These are phyloP conservation scores for bread wheat (Triticum aestivum) DNA, from an alignment of 176 grass and related monocot genomes.

Conservation along the genomic window DNA sequence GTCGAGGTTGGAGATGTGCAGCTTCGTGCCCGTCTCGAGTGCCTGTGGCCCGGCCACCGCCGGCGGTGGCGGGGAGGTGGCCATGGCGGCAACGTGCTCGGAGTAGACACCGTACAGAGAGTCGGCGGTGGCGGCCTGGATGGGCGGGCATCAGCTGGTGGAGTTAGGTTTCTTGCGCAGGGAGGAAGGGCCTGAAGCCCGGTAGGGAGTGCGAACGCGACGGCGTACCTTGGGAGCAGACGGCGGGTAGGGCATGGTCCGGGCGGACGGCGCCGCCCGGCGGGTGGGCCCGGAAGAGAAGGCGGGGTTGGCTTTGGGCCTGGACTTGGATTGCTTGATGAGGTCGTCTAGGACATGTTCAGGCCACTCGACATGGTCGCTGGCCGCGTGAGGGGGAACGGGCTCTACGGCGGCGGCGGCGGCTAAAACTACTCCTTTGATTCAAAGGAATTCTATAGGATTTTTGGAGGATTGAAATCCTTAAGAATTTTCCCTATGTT, in stretches of 20 bases:
- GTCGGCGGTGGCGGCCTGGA: constrained; percentile 23
- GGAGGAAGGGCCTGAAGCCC: neutral
- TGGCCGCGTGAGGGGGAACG: neutral
- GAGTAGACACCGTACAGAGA: constrained; percentile 56
- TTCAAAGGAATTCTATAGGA: too few species aligned
- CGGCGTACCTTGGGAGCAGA: constrained; percentile 34
- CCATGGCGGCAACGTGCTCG: constrained; percentile 42
- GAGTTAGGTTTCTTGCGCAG: constrained; percentile 40
- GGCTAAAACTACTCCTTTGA: neutral
- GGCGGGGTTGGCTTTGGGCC: constrained; percentile 22
- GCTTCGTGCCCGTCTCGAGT: constrained; percentile 51
- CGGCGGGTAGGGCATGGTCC: constrained; percentile 35
- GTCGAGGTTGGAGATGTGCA: constrained; percentile 58
- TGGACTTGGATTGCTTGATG: constrained; percentile 57
- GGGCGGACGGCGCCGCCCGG: constrained; percentile 28
- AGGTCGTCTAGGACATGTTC: constrained; percentile 64
- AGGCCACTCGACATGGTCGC: constrained; percentile 50
- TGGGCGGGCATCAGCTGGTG: neutral
- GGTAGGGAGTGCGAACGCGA: neutral
- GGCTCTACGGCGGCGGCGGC: neutral
- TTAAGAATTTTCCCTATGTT: too few species aligned
- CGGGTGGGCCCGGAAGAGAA: constrained; percentile 46
- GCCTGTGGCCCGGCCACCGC: neutral
- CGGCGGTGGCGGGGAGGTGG: neutral
- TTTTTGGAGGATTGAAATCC: too few species aligned